Conservation (phyloP, 371 early-diverging fungal species). For the Mortierella sp. region DNA sequence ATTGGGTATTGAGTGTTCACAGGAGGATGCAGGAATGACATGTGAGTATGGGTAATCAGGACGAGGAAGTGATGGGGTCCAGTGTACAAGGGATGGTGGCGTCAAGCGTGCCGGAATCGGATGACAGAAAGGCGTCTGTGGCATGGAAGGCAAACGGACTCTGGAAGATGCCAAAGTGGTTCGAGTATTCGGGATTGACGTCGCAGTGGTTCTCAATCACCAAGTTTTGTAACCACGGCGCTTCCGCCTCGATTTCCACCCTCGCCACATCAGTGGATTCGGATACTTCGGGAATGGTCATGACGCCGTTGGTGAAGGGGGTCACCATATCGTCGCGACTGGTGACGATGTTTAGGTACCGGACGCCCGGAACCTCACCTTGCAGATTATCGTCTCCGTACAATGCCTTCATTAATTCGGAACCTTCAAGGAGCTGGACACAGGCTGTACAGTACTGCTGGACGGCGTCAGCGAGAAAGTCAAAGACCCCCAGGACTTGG, state of each 20-base stretch:
- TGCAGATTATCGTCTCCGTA: slow-evolving; percentile 2
- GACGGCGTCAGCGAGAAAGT: background rate
- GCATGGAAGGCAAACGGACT: slow-evolving; percentile 25
- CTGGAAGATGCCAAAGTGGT: slow-evolving; percentile 23
- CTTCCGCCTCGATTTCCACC: too few species aligned
- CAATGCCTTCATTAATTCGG: slow-evolving; percentile 24
- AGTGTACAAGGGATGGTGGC: background rate
- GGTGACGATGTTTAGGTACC: slow-evolving; percentile 30
- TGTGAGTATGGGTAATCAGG: background rate
- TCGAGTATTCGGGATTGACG: background rate
- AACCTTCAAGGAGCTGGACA: slow-evolving; percentile 27
- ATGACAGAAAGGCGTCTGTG: slow-evolving; percentile 19
- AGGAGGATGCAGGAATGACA: background rate
- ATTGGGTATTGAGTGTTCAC: background rate
- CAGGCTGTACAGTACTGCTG: slow-evolving; percentile 17
- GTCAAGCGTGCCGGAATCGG: background rate
- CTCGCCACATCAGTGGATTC: background rate
- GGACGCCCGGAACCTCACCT: slow-evolving; percentile 8
- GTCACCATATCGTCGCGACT: slow-evolving; percentile 23
- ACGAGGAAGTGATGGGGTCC: background rate
- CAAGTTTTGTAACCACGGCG: slow-evolving; percentile 13
- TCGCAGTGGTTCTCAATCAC: slow-evolving; percentile 31
- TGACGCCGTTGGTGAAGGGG: slow-evolving; percentile 24
- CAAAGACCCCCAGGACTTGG: slow-evolving; percentile 14
- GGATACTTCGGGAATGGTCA: background rate